A percentile compares a stretch with the other conserved stretches of the same genome.
Evolutionary conservation across 106 monocot species (phyloP).

Genomic region (Iris macrosiphon): DNA sequence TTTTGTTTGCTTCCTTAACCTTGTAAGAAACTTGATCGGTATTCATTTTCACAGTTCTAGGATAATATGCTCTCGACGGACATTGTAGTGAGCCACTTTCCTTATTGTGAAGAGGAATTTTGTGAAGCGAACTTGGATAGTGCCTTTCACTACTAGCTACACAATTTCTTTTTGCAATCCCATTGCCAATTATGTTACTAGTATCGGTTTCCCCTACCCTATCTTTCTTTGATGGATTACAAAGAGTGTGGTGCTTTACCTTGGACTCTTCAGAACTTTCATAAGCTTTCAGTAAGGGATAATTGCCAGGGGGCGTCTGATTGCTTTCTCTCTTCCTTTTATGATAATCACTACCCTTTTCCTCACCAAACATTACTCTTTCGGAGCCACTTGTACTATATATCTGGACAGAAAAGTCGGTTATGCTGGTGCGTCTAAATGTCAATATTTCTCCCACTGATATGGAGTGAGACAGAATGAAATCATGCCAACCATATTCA

Average conservation of each 20-base stretch:
- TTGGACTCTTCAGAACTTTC: not conserved
- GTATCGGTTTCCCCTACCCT: not conserved
- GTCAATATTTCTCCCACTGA: not conserved
- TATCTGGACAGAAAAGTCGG: not conserved
- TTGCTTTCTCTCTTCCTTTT: not conserved
- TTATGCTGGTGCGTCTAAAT: not conserved
- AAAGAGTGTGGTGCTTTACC: not conserved
- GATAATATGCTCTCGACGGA: too few relatives aligned
- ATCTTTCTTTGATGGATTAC: not conserved
- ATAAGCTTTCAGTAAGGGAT: not conserved
- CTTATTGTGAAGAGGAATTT: too few relatives aligned
- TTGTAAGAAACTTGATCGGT: too few relatives aligned
- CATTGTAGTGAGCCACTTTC: too few relatives aligned
- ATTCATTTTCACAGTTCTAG: too few relatives aligned
- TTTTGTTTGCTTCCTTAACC: not conserved
- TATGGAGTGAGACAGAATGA: not conserved
- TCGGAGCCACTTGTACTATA: slow-evolving; percentile 9
- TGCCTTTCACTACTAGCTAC: too few relatives aligned
- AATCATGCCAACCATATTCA: not conserved
- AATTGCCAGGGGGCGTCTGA: not conserved
- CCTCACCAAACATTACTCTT: not conserved
- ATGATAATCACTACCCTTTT: not conserved
- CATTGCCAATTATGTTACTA: not conserved
- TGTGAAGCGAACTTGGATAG: too few relatives aligned
- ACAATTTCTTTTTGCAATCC: not conserved